Evolutionary conservation across 441 rosid genomes (phyloP).

Genomic region (Francoa sonchifolia): DNA sequence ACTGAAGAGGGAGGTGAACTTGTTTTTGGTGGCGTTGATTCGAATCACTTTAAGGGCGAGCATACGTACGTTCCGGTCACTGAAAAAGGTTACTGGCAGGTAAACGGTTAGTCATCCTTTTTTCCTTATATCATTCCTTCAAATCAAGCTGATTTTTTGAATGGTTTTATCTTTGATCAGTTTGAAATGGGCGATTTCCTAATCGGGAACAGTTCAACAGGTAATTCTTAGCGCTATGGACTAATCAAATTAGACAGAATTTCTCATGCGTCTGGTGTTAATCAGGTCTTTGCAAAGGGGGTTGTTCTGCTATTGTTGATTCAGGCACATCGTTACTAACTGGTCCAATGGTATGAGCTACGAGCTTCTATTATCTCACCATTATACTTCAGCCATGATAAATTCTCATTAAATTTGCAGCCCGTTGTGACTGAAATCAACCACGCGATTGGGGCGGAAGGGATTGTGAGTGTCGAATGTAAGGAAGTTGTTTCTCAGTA

Average conservation of each 20-base stretch:
- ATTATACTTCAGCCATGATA: neutral
- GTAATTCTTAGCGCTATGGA: slow-evolving; percentile 16
- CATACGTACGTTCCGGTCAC: slow-evolving; percentile 64
- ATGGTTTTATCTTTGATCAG: slow-evolving; percentile 20
- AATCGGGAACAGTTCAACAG: slow-evolving; percentile 41
- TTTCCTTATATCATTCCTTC: neutral
- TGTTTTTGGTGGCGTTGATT: slow-evolving; percentile 75
- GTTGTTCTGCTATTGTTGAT: slow-evolving; percentile 73
- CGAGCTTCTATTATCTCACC: neutral
- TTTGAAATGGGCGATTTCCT: slow-evolving; percentile 62
- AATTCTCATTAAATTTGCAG: slow-evolving; percentile 20
- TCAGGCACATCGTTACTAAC: slow-evolving; percentile 74
- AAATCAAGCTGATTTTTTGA: slow-evolving; percentile 6
- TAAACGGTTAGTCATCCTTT: slow-evolving; percentile 6
- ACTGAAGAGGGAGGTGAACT: slow-evolving; percentile 55
- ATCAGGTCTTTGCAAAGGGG: slow-evolving; percentile 42
- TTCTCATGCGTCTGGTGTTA: neutral
- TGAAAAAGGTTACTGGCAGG: slow-evolving; percentile 78
- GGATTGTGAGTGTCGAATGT: slow-evolving; percentile 51
- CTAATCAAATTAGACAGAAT: neutral
- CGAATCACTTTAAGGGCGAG: slow-evolving; percentile 43
- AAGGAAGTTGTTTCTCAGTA: slow-evolving; percentile 56
- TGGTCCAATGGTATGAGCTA: slow-evolving; percentile 53
- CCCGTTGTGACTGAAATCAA: slow-evolving; percentile 60
- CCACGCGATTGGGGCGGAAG: slow-evolving; percentile 69